Conservation (phyloP, 1,284 basidiomycete species). For the Apiotrichum mycotoxinovorans region DNA sequence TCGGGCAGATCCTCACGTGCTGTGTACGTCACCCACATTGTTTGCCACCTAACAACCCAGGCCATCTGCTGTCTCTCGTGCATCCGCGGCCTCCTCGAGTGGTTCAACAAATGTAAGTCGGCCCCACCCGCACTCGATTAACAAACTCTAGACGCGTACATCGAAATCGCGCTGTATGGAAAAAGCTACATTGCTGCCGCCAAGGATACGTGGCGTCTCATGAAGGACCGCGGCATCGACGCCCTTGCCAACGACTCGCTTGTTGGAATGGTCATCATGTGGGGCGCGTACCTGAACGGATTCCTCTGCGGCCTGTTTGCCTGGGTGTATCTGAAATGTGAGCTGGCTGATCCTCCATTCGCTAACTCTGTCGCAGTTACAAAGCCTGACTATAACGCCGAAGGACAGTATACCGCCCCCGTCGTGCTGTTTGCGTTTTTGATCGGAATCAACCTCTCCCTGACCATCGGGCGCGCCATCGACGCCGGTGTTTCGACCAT, state of each 20-base stretch:
- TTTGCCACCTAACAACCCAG: constrained; percentile 32
- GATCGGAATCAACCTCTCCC: constrained; percentile 60
- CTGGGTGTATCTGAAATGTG: constrained; percentile 74
- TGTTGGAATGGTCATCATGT: constrained; percentile 59
- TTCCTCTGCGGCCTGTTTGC: constrained; percentile 71
- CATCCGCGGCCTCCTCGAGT: constrained; percentile 67
- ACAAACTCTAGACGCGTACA: constrained; percentile 33
- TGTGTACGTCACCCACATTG: constrained; percentile 24
- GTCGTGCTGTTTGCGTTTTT: constrained; percentile 74
- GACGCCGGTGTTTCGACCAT: constrained; percentile 71
- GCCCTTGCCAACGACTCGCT: constrained; percentile 81
- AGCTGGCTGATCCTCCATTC: constrained; percentile 34
- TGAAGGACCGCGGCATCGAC: constrained; percentile 79
- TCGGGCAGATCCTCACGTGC: constrained; percentile 71
- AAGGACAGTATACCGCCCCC: constrained; percentile 72
- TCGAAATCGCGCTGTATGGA: constrained; percentile 82
- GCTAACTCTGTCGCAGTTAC: constrained; percentile 49
- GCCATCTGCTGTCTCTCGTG: constrained; percentile 76
- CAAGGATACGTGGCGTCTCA: constrained; percentile 82
- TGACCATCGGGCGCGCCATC: constrained; percentile 36
- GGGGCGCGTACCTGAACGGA: constrained; percentile 73
- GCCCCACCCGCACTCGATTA: no score
- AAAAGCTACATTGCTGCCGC: constrained; percentile 82
- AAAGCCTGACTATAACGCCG: constrained; percentile 65
- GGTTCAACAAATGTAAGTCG: constrained; percentile 65